Conservation (phyloP, 768 basidiomycete species). For the Lentinula sp. region DNA sequence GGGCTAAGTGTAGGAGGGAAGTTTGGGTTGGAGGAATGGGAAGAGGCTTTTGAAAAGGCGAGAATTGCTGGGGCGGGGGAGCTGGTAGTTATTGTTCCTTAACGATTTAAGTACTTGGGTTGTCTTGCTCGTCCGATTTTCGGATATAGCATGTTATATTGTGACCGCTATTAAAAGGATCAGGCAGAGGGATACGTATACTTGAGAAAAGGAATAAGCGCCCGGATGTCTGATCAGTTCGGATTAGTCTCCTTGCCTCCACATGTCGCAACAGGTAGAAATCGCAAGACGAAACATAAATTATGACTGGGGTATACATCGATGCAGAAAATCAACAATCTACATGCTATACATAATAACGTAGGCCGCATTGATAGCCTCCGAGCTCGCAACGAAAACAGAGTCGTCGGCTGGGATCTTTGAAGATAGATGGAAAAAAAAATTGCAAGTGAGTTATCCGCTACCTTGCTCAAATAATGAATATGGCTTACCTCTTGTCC, state of each 20-base stretch:
- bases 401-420: not conserved
- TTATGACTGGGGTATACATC: too few relatives aligned
- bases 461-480: too few relatives aligned
- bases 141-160: too few relatives aligned
- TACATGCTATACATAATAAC: conserved; percentile 4
- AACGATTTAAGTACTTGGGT: not conserved
- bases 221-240: too few relatives aligned
- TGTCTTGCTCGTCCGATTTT: too few relatives aligned
- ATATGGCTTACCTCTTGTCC: not conserved
- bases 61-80: not conserved
- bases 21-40: not conserved
- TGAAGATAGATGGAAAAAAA: too few relatives aligned
- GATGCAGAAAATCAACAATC: not conserved
- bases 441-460: not conserved
- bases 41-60: not conserved
- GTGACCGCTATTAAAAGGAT: too few relatives aligned
- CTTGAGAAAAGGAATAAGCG: too few relatives aligned
- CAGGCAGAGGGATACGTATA: too few relatives aligned
- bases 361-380: conserved; percentile 3
- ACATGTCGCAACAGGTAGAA: too few relatives aligned
- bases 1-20: not conserved
- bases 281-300: too few relatives aligned
- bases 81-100: not conserved
- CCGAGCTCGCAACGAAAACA: not conserved
- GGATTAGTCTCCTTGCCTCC: too few relatives aligned